Evolutionary conservation across 108 stramenopile genomes (phyloP), one percentile per base, ranked within the genome.

Genomic region (Poteriospumella lacustris): DNA sequence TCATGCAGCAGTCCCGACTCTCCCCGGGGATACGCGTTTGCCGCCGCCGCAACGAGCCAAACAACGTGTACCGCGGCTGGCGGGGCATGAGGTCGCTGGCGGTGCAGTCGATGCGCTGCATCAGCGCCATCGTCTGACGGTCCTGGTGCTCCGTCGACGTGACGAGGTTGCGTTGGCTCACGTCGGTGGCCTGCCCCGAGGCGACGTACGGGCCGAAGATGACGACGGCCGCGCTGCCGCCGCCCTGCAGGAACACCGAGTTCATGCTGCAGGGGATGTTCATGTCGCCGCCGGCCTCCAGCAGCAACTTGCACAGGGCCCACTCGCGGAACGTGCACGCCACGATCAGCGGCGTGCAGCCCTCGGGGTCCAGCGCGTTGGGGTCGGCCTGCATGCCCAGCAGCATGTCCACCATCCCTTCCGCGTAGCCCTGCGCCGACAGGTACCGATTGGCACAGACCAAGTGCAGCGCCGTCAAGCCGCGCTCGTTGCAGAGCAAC

Each of bases 81-180:
- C 39, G 64, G 9, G 64, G 64, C 36, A 67, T 40, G 19, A 67
- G 40, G 19, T 67, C 64, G 19, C 64, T 67, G 9, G 64, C 64
- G 9, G 64, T 67, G 31, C 64, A 67, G 15, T 67, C 64, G 9
- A 33, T 67, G 15, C 31, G 9, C 9, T 33, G 47, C 31, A 67
- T 15, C 31, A 67, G 19, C 64, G 9, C 64, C 19, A 15, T 67
- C 31, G 36, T 67, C 12, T 52, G 9, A 52, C 9, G 9, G 19
- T 52, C 47, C 9, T 9, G 15, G 19, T 52, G 47, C 9, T 19
- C 47, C 19, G 47, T 52, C 19, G 15, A 9, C 19, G 47, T 52
- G n/a, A n/a, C n/a, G n/a, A n/a, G n/a, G n/a, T n/a, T n/a, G n/a
- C n/a, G n/a, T n/a, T n/a, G n/a, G n/a, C n/a, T n/a, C n/a, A n/a